A percentile compares a stretch with the other conserved stretches of the same genome.
These are phyloP conservation scores for Chrysoporthe cubensis DNA, from an alignment of 2,329 filamentous ascomycete genomes.

Conservation along the genomic window DNA sequence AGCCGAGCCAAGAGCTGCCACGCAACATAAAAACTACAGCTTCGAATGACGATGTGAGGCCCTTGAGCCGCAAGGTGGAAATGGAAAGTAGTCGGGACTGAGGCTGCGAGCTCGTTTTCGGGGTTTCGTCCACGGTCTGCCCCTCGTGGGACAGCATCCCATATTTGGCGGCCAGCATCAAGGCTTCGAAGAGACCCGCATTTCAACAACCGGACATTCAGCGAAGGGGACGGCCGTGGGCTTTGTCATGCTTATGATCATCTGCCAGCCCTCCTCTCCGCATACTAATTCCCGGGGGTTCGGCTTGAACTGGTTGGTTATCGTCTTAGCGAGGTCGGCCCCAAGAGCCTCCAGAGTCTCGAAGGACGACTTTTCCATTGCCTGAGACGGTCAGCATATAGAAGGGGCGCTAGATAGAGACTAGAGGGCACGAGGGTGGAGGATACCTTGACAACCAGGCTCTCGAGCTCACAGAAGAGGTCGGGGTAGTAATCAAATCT, in stretches of 20 bases:
- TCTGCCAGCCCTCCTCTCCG: slow-evolving; percentile 49
- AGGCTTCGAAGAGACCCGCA: slow-evolving; percentile 39
- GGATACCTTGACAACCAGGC: slow-evolving; percentile 61
- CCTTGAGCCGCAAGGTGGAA: not conserved
- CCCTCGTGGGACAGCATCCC: not conserved
- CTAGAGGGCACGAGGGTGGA: slow-evolving; percentile 9
- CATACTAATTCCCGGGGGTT: slow-evolving; percentile 36
- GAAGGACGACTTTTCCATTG: slow-evolving; percentile 59
- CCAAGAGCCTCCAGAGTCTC: slow-evolving; percentile 68
- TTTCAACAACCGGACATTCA: slow-evolving; percentile 71
- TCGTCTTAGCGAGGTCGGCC: slow-evolving; percentile 48
- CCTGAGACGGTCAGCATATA: slow-evolving; percentile 41
- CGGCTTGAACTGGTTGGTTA: slow-evolving; percentile 49
- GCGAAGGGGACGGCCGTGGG: slow-evolving; percentile 75
- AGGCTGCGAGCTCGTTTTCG: not conserved
- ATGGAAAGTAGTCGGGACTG: not conserved
- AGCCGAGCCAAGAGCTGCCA: not conserved
- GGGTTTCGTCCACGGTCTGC: not conserved
- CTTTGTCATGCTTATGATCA: slow-evolving; percentile 70
- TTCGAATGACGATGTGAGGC: not conserved
- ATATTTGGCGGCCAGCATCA: not conserved
- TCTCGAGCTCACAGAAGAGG: slow-evolving; percentile 60
- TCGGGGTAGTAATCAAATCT: slow-evolving; percentile 51
- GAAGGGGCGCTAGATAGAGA: slow-evolving; percentile 5
- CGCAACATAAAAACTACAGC: not conserved